Conservation (phyloP, 1,284 basidiomycete genomes). For the Sanghuangporus sanghuang region DNA sequence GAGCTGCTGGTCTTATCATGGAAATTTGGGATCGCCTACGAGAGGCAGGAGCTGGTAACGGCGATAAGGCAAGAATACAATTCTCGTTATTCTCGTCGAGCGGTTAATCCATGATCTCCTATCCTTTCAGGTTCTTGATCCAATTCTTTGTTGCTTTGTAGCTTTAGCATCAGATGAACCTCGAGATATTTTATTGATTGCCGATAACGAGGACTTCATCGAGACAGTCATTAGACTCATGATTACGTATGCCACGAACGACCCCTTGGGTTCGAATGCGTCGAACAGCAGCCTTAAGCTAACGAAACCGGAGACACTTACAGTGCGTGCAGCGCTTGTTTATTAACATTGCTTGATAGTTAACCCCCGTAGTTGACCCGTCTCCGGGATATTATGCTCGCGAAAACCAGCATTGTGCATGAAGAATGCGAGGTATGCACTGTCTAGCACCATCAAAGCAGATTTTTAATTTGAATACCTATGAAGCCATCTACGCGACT, state of each 20-base stretch:
- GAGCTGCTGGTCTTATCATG: conserved; percentile 62
- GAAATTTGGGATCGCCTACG: conserved; percentile 62
- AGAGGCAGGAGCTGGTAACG: conserved; percentile 50
- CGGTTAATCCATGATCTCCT: background rate
- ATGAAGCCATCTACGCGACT: conserved; percentile 50
- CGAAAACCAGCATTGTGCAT: background rate
- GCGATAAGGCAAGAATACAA: conserved; percentile 45
- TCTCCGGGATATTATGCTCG: conserved; percentile 1
- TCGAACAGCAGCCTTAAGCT: conserved; percentile 33
- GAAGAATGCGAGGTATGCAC: conserved; percentile 11
- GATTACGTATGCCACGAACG: conserved; percentile 4
- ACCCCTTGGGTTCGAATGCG: background rate
- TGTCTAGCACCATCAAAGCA: background rate
- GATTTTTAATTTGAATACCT: conserved; percentile 16
- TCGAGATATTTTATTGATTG: conserved; percentile 11
- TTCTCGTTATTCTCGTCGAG: background rate
- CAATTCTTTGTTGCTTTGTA: background rate
- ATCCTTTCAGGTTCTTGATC: conserved; percentile 1
- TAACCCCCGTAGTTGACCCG: conserved; percentile 4
- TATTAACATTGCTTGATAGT: background rate
- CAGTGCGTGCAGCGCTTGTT: conserved; percentile 30
- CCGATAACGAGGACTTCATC: conserved; percentile 10
- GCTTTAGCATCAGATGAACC: conserved; percentile 13
- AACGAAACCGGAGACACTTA: conserved; percentile 41
- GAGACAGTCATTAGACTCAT: conserved; percentile 8